Evolutionary conservation across 805 yeast species (phyloP), one percentile per base, ranked within the genome.

Genomic region (Candida easanensis): DNA sequence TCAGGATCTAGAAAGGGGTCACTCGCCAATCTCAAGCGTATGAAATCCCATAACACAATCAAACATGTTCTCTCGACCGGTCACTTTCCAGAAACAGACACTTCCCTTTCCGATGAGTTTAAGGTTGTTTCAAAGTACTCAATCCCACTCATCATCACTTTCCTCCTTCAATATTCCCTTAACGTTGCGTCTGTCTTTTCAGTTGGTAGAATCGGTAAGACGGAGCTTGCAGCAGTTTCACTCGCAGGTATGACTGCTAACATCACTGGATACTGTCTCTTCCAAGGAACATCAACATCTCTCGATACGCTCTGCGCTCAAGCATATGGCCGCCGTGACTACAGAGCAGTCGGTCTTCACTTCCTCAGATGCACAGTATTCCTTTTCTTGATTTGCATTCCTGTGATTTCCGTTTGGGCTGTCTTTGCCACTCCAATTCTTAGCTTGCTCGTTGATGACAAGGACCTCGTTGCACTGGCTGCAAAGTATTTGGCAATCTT

Each of bases 271-370:
- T 76, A 83, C 48, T 85, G 88, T 28, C 73, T 84, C 10, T 80
- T 85, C 51, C 85, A 84, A 52, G 93, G 91, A 11, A 73, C 84
- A 3, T 79, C 88, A n/a, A 84, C 93, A 0, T 79, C 88, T 44
- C 69, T 85, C 41, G 91, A 84, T 55, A 85, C 91, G 0, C 69
- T 85, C 27, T 79, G 90, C 59, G 84, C 90, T 2, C 91, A 85
- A 61, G 84, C 90, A 1, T 84, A 70, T 56, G 91, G 93, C 17
- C 76, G 87, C 22, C 73, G 74, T 39, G 84, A 83, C 51, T 76
- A 68, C 57, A 75, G 74, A 50, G 55, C 74, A 45, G 91, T 85
- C 17, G 93, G 93, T 0, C 63, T 83, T 17, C 78, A 84, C 44
- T 77, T 82, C 51, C 74, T 82, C 53, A 69, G 88, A 55, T 85